Base-by-base conservation (phyloP, 2,329 filamentous ascomycete genomes). In the Scedosporium minutisporum region DNA sequence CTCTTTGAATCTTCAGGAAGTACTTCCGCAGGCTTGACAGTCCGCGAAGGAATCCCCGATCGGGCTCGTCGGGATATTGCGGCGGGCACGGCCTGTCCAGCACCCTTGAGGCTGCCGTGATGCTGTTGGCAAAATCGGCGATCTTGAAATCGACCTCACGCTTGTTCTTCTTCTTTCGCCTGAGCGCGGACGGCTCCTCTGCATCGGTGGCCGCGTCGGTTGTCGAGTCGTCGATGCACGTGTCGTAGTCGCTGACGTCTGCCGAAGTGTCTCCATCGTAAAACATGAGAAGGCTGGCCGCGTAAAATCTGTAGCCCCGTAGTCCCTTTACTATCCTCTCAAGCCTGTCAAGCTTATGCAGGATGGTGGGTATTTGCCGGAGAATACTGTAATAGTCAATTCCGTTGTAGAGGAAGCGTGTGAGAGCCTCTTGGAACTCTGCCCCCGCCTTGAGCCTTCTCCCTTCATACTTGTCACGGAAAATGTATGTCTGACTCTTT, bases 401-500 rank as follows among this genome's bases (percentile, higher is more conserved):
- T 0, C 93, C 95, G 67, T 97, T 91, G 73, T 92, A 96, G 65
- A 99, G 83, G 72, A 97, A 99, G 29, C 90, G 86, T 61, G 87
- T 93, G 4, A 99, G 80, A 0, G 93, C 93, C 64, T 89, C 86
- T 71, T 96, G 90, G 69, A 99, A 97, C 71, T 97, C 91, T 3
- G 83, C 80, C 2, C 95, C 95, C 2, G 89, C 91, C 73, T 93
- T 93, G 41, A 99, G 79, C 68, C 91, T 86, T 62, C 95, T 88
- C 1, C 95, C 95, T 71, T 91, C 96, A 74, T 99, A 99, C 75
- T 99, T 99, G 81, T 99, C 95, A 72, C 96, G 90, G 71, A 97
- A 99, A n/a, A 93, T 81, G 71, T 96, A 97, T 57, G 85, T 87
- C 70, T 96, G 86, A 42, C 86, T 88, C 66, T 87, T 87, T 23